Base-by-base conservation (phyloP, 2,329 filamentous ascomycete species). In the Arthrinium puccinioides region DNA sequence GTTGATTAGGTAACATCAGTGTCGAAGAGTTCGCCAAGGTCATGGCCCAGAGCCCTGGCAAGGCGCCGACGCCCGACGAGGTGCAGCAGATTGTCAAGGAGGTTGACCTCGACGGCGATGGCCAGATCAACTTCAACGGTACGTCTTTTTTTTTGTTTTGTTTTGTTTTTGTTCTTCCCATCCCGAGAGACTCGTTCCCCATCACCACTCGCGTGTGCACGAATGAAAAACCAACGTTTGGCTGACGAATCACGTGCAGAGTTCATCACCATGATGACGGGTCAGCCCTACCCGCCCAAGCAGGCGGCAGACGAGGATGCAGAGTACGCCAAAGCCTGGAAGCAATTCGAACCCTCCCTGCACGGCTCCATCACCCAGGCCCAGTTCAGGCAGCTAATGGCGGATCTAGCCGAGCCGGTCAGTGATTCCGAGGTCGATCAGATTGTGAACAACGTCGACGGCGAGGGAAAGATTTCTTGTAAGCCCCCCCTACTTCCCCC, bases 231-330 rank as follows among this genome's bases (percentile, higher is more conserved):
- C 25, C 25, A 11, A 11, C 25, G 25, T 27, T 8, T 14, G 8
- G 1, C 13, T 24, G 5, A 20, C 21, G 11, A 16, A 18, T n/a
- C n/a, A 9, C 14, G 6, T 28, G 5, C 28, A 63, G 61, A 63
- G 40, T 64, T 63, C 41, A 62, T 63, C 44, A 54, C 58, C 8
- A 64, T 64, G 60, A 64, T 63, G 61, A 63, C 60, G 1, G 60
- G 60, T 13, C 55, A 59, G 36, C 48, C 53, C 3, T 57, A 53
- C 45, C 47, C 52, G 28, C 51, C 53, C 9, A 40, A 46, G 13
- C 47, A 52, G 13, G 41, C 42, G 9, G 50, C 55, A 6, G 49
- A 53, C 9, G 43, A 44, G 10, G 50, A 56, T 16, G 50, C 48
- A 6, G 52, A 55, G 11, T 54, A 55, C 32, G 46, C 50, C 23